These are phyloP conservation scores for Lathyrus oleraceus DNA, from an alignment of 306 rosid species.

Conservation along the genomic window DNA sequence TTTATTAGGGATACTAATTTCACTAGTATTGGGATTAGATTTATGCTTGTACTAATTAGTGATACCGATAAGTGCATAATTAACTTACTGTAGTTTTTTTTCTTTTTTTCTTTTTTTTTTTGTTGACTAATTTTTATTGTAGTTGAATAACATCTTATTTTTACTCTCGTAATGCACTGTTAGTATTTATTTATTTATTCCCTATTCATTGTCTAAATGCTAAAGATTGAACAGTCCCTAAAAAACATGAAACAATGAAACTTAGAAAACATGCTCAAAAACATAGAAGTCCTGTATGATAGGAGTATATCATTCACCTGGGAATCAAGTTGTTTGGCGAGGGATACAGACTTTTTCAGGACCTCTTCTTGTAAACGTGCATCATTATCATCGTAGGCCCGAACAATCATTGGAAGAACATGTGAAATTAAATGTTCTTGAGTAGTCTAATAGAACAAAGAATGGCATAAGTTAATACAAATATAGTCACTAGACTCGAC, in stretches of 20 bases:
- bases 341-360: conserved; percentile 73
- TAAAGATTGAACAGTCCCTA: neutral
- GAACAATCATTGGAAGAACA: conserved; percentile 92
- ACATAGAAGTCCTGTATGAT: conserved; percentile 9
- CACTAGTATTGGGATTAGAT: neutral
- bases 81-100: conserved; percentile 16
- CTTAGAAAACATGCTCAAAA: conserved; percentile 6
- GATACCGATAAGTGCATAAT: conserved; percentile 1
- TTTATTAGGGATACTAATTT: neutral
- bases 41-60: conserved; percentile 4
- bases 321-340: conserved; percentile 76
- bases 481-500: neutral
- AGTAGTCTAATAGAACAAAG: conserved; percentile 61
- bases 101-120: too few species aligned
- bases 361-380: conserved; percentile 96
- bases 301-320: conserved; percentile 61
- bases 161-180: conserved; percentile 4
- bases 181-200: neutral
- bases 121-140: too few species aligned
- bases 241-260: neutral
- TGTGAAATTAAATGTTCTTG: conserved; percentile 78
- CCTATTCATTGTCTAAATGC: neutral
- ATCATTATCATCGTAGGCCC: conserved; percentile 94
- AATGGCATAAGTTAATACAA: conserved; percentile 29
- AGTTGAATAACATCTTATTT: conserved; percentile 20